Evolutionary conservation across 2,329 filamentous ascomycete species (phyloP), one percentile per base, ranked within the genome.

Genomic region (Clonostachys rhizophaga): DNA sequence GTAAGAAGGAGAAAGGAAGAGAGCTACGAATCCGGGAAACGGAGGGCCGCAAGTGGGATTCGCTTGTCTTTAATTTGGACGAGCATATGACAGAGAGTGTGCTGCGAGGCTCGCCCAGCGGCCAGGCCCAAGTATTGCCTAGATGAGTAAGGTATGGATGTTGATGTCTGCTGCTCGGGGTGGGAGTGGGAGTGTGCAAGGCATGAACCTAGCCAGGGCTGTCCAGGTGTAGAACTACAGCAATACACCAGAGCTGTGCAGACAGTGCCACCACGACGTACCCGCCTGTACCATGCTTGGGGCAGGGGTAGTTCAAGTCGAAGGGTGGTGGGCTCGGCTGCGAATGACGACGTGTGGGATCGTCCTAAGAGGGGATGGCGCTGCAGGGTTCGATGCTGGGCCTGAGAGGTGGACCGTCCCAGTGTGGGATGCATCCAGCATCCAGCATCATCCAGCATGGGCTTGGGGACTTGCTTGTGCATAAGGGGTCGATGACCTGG

Each of bases 291-390:
- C 24, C 24, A 30, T 30, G 24, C 24, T 30, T 8, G 24, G 24
- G 24, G 24, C 24, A 30, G 24, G 24, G 24, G 24, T 30, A 30
- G 24, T 30, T 30, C 24, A 30, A 30, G 24, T 30, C 8, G 9
- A 30, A 30, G 24, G 24, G 24, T 30, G 24, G 24, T 30, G 24
- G 24, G 24, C 24, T 30, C 24, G 24, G 24, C 24, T 30, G 24
- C 24, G 36, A 41, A 46, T 49, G 47, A 49, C 47, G 47, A 46
- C 24, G 30, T 44, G 47, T 46, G 44, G 47, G 47, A 49, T 49
- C 47, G 43, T 36, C 47, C 44, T 34, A 44, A 33, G 46, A 41
- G 40, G 44, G 43, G 44, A 46, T 49, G 47, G 43, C 20, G 47
- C 43, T 46, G 47, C 47, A 49, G 43, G 47, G 47, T 49, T 49